A percentile compares a stretch with the other conserved stretches of the same genome.
Evolutionary conservation across 2,329 filamentous ascomycete genomes (phyloP).

Genomic region (Sclerotinia sclerotiorum): DNA sequence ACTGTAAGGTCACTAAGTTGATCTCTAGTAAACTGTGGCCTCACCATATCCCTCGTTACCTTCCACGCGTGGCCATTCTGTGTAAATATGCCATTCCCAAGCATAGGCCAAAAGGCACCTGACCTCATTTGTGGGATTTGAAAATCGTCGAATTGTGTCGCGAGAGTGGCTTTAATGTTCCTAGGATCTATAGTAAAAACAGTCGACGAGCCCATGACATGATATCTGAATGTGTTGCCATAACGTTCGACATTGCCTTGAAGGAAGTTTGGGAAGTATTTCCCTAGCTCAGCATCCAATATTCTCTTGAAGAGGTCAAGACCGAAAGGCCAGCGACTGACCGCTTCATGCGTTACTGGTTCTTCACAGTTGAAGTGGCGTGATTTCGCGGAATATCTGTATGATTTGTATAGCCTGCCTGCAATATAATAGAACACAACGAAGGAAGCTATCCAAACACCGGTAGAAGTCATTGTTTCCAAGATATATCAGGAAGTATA

Average conservation of each 20-base stretch:
- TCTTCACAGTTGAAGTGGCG: slow-evolving; percentile 2
- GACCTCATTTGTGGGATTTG: slow-evolving; percentile 22
- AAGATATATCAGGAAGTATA: not conserved
- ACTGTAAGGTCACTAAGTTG: slow-evolving; percentile 64
- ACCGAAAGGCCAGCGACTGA: slow-evolving; percentile 5
- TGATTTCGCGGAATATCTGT: not conserved
- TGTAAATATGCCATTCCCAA: slow-evolving; percentile 26
- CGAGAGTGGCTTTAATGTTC: slow-evolving; percentile 56
- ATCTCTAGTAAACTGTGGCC: slow-evolving; percentile 52
- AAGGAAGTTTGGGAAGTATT: not conserved
- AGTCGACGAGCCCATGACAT: not conserved
- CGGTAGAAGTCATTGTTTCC: not conserved
- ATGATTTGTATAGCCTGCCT: not conserved
- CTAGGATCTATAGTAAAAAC: slow-evolving; percentile 44
- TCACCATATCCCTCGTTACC: slow-evolving; percentile 44
- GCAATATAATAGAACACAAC: not conserved
- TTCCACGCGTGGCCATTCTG: slow-evolving; percentile 24
- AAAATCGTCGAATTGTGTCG: slow-evolving; percentile 54
- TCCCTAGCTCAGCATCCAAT: not conserved
- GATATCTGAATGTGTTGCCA: not conserved
- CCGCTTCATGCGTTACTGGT: not conserved
- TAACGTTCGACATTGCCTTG: not conserved
- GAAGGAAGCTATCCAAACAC: not conserved
- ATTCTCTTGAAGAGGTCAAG: not conserved
- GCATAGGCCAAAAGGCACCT: slow-evolving; percentile 17